A percentile compares a stretch with the other conserved stretches of the same genome.
phyloP scores from a whole-genome alignment of 2,329 filamentous ascomycete genomes.

The Fusarium odoratissimum region DNA sequence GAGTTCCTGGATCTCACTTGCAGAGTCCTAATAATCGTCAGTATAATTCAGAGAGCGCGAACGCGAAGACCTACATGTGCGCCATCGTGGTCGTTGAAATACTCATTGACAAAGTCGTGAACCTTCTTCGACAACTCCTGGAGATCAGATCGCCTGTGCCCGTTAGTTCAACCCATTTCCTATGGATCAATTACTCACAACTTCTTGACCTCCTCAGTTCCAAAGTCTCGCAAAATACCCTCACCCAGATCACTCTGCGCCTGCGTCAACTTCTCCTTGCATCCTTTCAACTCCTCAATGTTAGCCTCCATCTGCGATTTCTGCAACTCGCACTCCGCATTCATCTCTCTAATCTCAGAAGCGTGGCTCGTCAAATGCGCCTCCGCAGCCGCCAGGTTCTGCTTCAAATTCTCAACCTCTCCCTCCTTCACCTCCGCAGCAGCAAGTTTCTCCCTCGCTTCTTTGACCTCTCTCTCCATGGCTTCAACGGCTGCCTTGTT shows the following conservation, averaged over 20 bases:
- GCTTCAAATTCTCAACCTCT: conserved; percentile 56
- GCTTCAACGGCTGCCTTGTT: conserved; percentile 47
- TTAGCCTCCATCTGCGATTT: conserved; percentile 39
- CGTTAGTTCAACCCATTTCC: neutral
- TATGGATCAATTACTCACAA: conserved; percentile 26
- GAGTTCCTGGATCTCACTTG: conserved; percentile 42
- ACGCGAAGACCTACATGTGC: conserved; percentile 21
- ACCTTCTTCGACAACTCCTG: conserved; percentile 40
- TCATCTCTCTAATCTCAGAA: conserved; percentile 44
- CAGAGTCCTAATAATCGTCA: conserved; percentile 24
- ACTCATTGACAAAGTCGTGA: conserved; percentile 43
- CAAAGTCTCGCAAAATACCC: conserved; percentile 34
- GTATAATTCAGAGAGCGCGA: neutral
- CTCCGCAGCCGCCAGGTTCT: conserved; percentile 31
- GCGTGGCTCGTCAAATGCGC: conserved; percentile 29
- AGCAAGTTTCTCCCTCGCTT: conserved; percentile 53
- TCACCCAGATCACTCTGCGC: conserved; percentile 42
- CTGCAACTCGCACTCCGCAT: conserved; percentile 43
- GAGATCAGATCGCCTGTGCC: conserved; percentile 37
- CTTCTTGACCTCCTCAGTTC: conserved; percentile 34
- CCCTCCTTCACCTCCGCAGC: conserved; percentile 55
- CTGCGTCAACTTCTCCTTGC: conserved; percentile 35
- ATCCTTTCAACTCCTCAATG: conserved; percentile 29
- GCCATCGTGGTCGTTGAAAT: conserved; percentile 44
- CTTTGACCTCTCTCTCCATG: conserved; percentile 59